phyloP scores from a whole-genome alignment of 2,329 filamentous ascomycete species.

The Scopulariopsis brevicaulis region DNA sequence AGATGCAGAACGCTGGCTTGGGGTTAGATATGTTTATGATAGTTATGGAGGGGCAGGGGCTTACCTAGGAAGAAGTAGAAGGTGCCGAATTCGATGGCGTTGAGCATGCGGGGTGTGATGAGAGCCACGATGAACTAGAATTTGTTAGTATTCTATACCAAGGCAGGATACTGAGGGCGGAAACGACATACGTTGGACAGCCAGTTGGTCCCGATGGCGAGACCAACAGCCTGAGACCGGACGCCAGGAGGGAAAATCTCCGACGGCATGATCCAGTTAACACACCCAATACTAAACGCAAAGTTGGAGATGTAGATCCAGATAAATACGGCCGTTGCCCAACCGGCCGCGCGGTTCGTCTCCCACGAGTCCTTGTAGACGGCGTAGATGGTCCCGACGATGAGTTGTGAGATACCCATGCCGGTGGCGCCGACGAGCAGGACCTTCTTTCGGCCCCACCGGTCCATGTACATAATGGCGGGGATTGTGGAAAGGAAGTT shows the following conservation, averaged over 20 bases:
- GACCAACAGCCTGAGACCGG: conserved; percentile 49
- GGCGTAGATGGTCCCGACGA: conserved; percentile 15
- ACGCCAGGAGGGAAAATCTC: conserved; percentile 53
- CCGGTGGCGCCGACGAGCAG: conserved; percentile 13
- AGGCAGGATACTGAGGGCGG: neutral
- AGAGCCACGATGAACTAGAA: conserved; percentile 8
- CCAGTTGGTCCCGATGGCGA: conserved; percentile 7
- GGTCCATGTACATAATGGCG: conserved; percentile 12
- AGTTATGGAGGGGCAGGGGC: neutral
- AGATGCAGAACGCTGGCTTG: conserved; percentile 4
- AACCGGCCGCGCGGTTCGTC: conserved; percentile 13
- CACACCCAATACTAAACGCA: conserved; percentile 44
- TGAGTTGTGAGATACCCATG: conserved; percentile 15
- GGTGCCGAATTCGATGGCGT: conserved; percentile 6
- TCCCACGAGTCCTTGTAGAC: conserved; percentile 13
- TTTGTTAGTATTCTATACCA: neutral
- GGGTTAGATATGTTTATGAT: neutral
- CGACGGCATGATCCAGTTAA: conserved; percentile 32
- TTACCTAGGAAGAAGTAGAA: conserved; percentile 7
- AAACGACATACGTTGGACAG: conserved; percentile 4
- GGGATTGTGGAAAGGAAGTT: conserved; percentile 12
- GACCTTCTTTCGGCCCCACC: conserved; percentile 14
- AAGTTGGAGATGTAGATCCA: conserved; percentile 46
- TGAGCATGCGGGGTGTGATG: conserved; percentile 6
- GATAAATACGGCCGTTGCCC: conserved; percentile 16